phyloP scores from a whole-genome alignment of 2,329 filamentous ascomycete genomes.

The Fusarium compactum region DNA sequence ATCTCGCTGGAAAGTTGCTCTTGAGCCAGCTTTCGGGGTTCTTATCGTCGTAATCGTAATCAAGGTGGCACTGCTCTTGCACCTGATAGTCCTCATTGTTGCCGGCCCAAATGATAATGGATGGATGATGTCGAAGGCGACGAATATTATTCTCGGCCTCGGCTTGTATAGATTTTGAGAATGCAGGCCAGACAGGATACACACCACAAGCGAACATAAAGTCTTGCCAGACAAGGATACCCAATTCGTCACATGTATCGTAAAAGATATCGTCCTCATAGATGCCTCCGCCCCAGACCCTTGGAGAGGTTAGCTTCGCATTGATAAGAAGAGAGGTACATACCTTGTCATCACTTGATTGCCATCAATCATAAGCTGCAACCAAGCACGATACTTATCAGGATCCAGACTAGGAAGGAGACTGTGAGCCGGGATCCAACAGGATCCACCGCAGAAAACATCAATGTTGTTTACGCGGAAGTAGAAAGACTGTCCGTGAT shows the following conservation, averaged over 20 bases:
- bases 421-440: slow-evolving; percentile 84
- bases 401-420: slow-evolving; percentile 69
- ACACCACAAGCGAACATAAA: slow-evolving; percentile 78
- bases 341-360: slow-evolving; percentile 45
- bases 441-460: slow-evolving; percentile 79
- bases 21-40: slow-evolving; percentile 73
- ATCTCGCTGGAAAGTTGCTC: slow-evolving; percentile 80
- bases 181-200: slow-evolving; percentile 69
- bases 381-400: slow-evolving; percentile 71
- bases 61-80: slow-evolving; percentile 73
- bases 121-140: slow-evolving; percentile 70
- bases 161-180: slow-evolving; percentile 64
- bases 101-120: slow-evolving; percentile 80
- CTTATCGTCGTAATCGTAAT: slow-evolving; percentile 81
- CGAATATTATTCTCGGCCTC: slow-evolving; percentile 74
- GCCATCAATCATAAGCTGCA: slow-evolving; percentile 73
- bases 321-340: fast-evolving
- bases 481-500: slow-evolving; percentile 78
- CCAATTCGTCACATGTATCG: slow-evolving; percentile 75
- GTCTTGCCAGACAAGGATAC: slow-evolving; percentile 78
- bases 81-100: slow-evolving; percentile 87
- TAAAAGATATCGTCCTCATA: slow-evolving; percentile 77
- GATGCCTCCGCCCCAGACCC: slow-evolving; percentile 49
- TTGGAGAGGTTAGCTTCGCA: background rate
- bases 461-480: slow-evolving; percentile 78